Percentiles rank a stretch among this genome's conserved stretches.
Evolutionary conservation across 2,329 filamentous ascomycete genomes (phyloP).

Genomic region (Stagonosporopsis tanaceti): DNA sequence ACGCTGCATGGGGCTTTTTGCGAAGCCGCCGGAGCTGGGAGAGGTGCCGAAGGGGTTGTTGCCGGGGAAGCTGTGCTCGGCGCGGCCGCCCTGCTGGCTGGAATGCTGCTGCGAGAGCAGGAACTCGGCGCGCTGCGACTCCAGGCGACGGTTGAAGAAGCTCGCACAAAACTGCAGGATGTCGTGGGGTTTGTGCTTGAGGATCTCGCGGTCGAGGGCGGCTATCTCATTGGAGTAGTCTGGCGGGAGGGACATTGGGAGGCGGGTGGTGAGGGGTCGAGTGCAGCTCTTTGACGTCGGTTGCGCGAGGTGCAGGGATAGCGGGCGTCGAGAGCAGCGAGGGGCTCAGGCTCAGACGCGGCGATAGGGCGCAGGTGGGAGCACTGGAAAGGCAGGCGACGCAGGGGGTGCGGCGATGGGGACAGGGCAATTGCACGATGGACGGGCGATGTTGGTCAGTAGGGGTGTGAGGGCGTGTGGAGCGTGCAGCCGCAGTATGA

Average conservation of each 20-base stretch:
- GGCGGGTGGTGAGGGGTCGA: slow-evolving; percentile 44
- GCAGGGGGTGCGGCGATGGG: slow-evolving; percentile 1
- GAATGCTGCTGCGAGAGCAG: slow-evolving; percentile 59
- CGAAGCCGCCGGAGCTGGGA: slow-evolving; percentile 53
- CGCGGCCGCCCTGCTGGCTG: slow-evolving; percentile 54
- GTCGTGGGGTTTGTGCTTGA: slow-evolving; percentile 67
- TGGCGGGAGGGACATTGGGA: slow-evolving; percentile 52
- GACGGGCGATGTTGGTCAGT: slow-evolving; percentile 11
- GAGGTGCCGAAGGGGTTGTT: slow-evolving; percentile 75
- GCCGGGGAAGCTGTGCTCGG: slow-evolving; percentile 78
- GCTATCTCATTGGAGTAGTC: slow-evolving; percentile 66
- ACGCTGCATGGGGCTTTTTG: slow-evolving; percentile 63
- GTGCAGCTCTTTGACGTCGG: slow-evolving; percentile 50
- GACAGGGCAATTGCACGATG: slow-evolving; percentile 14
- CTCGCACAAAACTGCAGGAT: slow-evolving; percentile 75
- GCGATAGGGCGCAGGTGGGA: slow-evolving; percentile 29
- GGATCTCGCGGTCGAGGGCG: slow-evolving; percentile 68
- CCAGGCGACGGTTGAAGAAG: slow-evolving; percentile 71
- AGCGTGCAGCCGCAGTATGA: slow-evolving; percentile 26
- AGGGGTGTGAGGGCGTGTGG: slow-evolving; percentile 18
- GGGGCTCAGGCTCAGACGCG: slow-evolving; percentile 34
- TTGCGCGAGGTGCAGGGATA: slow-evolving; percentile 48
- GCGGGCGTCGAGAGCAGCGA: slow-evolving; percentile 37
- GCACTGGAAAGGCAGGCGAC: slow-evolving; percentile 3
- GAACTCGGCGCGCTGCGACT: slow-evolving; percentile 68